Conservation (phyloP, 192 early-diverging fungal species). For the Backusella circina region DNA sequence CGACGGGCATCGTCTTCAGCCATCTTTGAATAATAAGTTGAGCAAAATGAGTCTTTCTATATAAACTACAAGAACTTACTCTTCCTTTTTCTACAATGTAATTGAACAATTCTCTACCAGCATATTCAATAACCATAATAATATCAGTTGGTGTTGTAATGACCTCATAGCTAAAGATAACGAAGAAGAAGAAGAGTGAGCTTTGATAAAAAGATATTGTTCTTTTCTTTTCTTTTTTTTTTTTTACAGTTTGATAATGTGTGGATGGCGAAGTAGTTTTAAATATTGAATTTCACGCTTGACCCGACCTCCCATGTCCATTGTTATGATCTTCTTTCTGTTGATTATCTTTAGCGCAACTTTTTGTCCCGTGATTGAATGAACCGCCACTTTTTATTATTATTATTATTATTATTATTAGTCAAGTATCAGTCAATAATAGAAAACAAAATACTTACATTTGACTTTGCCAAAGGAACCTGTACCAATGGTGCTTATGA, state of each 20-base stretch:
- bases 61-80: slow-evolving; percentile 27
- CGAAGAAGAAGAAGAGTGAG: neutral
- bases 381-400: slow-evolving; percentile 78
- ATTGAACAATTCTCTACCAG: slow-evolving; percentile 81
- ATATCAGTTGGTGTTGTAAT: slow-evolving; percentile 95
- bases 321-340: slow-evolving; percentile 83
- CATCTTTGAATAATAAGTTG: slow-evolving; percentile 42
- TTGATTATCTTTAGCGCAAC: slow-evolving; percentile 98
- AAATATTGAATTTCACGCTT: slow-evolving; percentile 98
- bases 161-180: slow-evolving; percentile 79
- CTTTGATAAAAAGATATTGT: no score
- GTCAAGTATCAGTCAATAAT: neutral
- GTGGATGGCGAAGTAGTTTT: slow-evolving; percentile 91
- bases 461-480: slow-evolving; percentile 99
- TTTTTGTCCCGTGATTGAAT: slow-evolving; percentile 91
- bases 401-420: neutral
- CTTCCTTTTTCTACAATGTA: slow-evolving; percentile 78
- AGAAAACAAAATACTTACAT: slow-evolving; percentile 51
- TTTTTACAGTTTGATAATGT: slow-evolving; percentile 94
- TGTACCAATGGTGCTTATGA: slow-evolving; percentile 92
- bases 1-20: slow-evolving; percentile 79
- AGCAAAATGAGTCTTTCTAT: neutral
- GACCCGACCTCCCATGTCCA: slow-evolving; percentile 94
- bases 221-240: no score
- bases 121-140: slow-evolving; percentile 94